A percentile compares a stretch with the other conserved stretches of the same genome.
Conservation (phyloP, 2,329 filamentous ascomycete species). For the Fusarium miscanthi region DNA sequence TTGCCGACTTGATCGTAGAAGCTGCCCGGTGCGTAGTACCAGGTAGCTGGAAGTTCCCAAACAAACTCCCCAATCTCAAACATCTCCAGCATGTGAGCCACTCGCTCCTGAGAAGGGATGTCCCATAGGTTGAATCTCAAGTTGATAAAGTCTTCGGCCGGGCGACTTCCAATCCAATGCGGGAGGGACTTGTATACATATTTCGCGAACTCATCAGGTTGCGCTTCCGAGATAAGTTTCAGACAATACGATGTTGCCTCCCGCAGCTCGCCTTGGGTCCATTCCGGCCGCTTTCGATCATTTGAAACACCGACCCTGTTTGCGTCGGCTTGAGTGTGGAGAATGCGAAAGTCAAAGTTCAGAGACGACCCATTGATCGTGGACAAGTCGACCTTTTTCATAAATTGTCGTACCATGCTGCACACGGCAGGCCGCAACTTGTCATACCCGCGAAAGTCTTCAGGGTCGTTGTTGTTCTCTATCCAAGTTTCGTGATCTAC, state of each 20-base stretch:
- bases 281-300: not conserved
- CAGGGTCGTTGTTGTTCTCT: fast-evolving
- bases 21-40: fast-evolving
- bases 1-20: not conserved
- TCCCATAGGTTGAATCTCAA: not conserved
- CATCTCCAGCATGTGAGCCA: fast-evolving
- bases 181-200: fast-evolving
- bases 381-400: not conserved
- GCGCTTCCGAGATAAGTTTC: not conserved
- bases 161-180: not conserved
- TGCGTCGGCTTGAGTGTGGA: fast-evolving
- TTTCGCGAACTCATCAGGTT: not conserved
- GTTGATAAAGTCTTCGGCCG: not conserved
- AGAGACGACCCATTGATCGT: fast-evolving
- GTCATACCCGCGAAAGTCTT: fast-evolving
- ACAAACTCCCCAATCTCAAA: not conserved
- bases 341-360: fast-evolving
- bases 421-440: not conserved
- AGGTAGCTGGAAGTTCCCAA: not conserved
- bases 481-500: fast-evolving
- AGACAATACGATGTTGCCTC: not conserved
- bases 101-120: not conserved
- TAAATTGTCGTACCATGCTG: not conserved
- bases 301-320: fast-evolving
- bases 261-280: not conserved